Percentiles rank a stretch among this genome's conserved stretches.
These are phyloP conservation scores for Spizellomyces sp. DNA, from an alignment of 192 early-diverging fungal genomes.

Conservation along the genomic window DNA sequence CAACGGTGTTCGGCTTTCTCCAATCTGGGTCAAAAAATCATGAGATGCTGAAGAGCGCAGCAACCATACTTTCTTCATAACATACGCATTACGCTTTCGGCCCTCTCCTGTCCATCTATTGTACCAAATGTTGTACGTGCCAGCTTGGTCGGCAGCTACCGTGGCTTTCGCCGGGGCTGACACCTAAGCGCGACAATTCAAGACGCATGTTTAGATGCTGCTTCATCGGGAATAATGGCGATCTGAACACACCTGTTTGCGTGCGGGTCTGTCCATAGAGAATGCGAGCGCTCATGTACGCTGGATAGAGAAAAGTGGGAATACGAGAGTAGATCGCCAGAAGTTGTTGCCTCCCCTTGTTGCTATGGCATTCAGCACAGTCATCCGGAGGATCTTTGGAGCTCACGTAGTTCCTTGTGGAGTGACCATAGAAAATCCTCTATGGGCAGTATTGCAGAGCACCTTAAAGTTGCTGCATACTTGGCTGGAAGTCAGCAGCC, in stretches of 20 bases:
- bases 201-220: neutral
- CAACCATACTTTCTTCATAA: neutral
- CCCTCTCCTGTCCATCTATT: slow-evolving; percentile 61
- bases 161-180: slow-evolving; percentile 12
- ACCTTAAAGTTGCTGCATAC: neutral
- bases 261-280: slow-evolving; percentile 38
- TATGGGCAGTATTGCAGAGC: neutral
- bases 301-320: too few relatives aligned
- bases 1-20: slow-evolving; percentile 67
- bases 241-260: slow-evolving; percentile 30
- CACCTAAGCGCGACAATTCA: neutral
- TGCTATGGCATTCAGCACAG: too few relatives aligned
- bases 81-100: slow-evolving; percentile 33
- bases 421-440: too few relatives aligned
- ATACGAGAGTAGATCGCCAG: too few relatives aligned
- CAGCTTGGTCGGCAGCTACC: slow-evolving; percentile 43
- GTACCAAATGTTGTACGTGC: slow-evolving; percentile 71
- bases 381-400: too few relatives aligned
- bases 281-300: neutral
- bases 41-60: neutral
- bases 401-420: too few relatives aligned
- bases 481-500: neutral
- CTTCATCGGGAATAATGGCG: neutral
- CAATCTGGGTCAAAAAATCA: slow-evolving; percentile 16
- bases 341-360: too few relatives aligned